Percentiles rank a stretch among this genome's conserved stretches.
Conservation (phyloP, 1,284 basidiomycete genomes). For the Schizophyllum amplum region DNA sequence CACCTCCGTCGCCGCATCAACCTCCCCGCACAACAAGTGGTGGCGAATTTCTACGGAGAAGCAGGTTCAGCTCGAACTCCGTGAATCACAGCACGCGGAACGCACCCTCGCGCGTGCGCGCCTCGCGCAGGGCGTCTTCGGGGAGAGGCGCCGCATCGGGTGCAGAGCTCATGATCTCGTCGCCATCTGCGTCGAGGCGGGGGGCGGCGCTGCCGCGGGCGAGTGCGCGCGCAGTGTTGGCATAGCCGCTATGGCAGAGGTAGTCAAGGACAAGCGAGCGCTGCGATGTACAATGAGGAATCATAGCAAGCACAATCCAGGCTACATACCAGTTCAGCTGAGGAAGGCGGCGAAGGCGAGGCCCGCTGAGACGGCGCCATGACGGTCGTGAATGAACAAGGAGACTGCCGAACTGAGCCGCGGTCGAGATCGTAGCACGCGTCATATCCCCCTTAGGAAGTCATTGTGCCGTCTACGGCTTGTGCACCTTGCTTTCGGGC, state of each 20-base stretch:
- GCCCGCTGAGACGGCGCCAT: background rate
- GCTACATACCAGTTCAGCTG: background rate
- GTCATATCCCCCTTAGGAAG: background rate
- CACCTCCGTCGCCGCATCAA: constrained; percentile 59
- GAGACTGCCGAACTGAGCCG: background rate
- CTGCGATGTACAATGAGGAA: constrained; percentile 25
- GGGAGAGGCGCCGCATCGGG: constrained; percentile 23
- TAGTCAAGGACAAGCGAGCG: constrained; percentile 76
- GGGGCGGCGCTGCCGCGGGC: constrained; percentile 52
- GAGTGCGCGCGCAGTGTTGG: constrained; percentile 64
- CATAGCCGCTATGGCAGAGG: constrained; percentile 67
- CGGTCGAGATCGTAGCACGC: background rate
- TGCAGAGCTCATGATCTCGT: constrained; percentile 38
- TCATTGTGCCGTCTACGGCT: background rate
- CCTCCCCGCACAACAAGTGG: constrained; percentile 58
- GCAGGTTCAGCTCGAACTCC: constrained; percentile 1
- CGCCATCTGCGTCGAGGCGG: constrained; percentile 60
- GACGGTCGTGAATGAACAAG: background rate
- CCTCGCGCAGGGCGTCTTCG: constrained; percentile 36
- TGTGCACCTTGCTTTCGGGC: too few relatives aligned
- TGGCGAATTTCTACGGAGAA: constrained; percentile 48
- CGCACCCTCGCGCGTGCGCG: constrained; percentile 52
- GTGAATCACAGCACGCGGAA: constrained; percentile 10
- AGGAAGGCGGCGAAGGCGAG: background rate
- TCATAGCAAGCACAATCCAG: background rate